These are phyloP conservation scores for Podaxis sp. DNA, from an alignment of 768 basidiomycete genomes.

Conservation along the genomic window DNA sequence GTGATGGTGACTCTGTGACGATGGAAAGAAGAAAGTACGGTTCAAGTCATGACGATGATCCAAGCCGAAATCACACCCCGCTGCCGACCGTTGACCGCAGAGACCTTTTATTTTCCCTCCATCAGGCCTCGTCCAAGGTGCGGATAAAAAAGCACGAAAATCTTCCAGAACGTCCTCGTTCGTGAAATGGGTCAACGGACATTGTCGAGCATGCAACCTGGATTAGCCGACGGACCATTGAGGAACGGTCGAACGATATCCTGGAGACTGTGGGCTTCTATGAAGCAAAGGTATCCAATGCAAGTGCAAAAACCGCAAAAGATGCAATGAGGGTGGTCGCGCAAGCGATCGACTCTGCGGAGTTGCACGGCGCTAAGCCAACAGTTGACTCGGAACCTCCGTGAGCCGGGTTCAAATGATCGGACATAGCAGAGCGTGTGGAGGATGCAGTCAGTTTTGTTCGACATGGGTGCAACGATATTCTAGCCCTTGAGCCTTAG, in stretches of 20 bases:
- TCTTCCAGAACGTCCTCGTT: constrained; percentile 46
- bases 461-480: constrained; percentile 55
- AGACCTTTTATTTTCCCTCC: too few species aligned
- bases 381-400: constrained; percentile 34
- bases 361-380: constrained; percentile 42
- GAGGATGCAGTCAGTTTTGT: constrained; percentile 56
- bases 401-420: constrained; percentile 40
- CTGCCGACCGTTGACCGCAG: too few species aligned
- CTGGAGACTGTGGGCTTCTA: constrained; percentile 50
- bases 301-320: constrained; percentile 44
- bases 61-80: too few species aligned
- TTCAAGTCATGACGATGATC: too few species aligned
- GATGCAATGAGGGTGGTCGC: constrained; percentile 59
- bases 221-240: constrained; percentile 33
- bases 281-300: constrained; percentile 48
- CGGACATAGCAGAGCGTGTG: constrained; percentile 35
- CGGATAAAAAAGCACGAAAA: too few species aligned
- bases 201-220: constrained; percentile 22
- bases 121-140: too few species aligned
- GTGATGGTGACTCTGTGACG: too few species aligned
- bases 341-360: constrained; percentile 60
- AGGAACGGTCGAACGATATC: constrained; percentile 42
- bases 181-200: constrained; percentile 36
- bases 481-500: constrained; percentile 52
- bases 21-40: too few species aligned